A percentile compares a stretch with the other conserved stretches of the same genome.
phyloP scores from a whole-genome alignment of 371 early-diverging fungal genomes.

The Coemansia sp. region DNA sequence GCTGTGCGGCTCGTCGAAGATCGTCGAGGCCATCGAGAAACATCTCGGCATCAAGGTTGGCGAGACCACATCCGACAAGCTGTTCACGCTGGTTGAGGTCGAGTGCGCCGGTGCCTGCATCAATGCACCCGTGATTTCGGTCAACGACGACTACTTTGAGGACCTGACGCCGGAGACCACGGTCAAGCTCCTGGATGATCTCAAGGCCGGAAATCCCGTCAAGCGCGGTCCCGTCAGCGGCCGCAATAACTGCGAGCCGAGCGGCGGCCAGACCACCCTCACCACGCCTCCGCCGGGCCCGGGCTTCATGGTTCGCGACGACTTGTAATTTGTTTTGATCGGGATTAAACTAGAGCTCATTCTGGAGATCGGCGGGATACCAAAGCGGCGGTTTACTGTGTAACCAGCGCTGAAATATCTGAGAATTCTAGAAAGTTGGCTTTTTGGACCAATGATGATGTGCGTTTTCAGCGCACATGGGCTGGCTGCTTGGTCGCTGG shows the following conservation, averaged over 20 bases:
- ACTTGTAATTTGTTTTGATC: conserved; percentile 60
- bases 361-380: too few relatives aligned
- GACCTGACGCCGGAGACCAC: conserved; percentile 94
- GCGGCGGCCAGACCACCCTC: conserved; percentile 78
- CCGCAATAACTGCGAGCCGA: conserved; percentile 90
- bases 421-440: too few relatives aligned
- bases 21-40: conserved; percentile 81
- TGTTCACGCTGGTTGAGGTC: conserved; percentile 97
- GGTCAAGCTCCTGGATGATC: conserved; percentile 78
- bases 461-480: too few relatives aligned
- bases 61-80: conserved; percentile 90
- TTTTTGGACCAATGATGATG: too few relatives aligned
- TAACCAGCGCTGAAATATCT: too few relatives aligned
- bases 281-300: conserved; percentile 88
- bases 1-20: conserved; percentile 89
- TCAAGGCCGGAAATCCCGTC: conserved; percentile 75
- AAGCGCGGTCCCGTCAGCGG: conserved; percentile 84
- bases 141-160: conserved; percentile 98
- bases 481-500: too few relatives aligned
- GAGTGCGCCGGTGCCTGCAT: conserved; percentile 99
- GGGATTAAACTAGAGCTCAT: too few relatives aligned
- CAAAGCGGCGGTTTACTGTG: too few relatives aligned
- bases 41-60: conserved; percentile 90
- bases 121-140: conserved; percentile 96
- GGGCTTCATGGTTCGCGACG: conserved; percentile 84